A percentile compares a stretch with the other conserved stretches of the same genome.
Evolutionary conservation across 1,139 yeast species (phyloP).

Genomic region (Candida sp.): DNA sequence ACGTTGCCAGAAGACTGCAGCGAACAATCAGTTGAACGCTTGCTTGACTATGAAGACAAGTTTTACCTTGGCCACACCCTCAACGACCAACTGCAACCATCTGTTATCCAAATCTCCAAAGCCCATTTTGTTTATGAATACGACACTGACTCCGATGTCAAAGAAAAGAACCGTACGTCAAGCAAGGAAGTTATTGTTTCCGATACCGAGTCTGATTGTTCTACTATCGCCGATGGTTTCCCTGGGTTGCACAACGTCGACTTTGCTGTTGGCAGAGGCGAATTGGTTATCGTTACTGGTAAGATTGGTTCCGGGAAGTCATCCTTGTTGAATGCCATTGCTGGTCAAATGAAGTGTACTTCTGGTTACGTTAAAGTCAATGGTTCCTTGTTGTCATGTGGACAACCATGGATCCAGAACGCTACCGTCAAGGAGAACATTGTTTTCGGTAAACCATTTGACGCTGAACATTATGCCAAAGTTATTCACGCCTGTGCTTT

Average conservation of each 20-base stretch:
- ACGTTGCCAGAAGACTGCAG: conserved; percentile 38
- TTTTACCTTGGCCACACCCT: conserved; percentile 20
- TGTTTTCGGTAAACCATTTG: conserved; percentile 38
- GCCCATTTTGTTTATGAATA: conserved; percentile 37
- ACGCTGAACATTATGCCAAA: conserved; percentile 28
- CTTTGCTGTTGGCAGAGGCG: conserved; percentile 29
- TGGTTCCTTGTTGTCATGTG: conserved; percentile 35
- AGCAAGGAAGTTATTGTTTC: conserved; percentile 1
- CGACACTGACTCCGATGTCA: conserved; percentile 18
- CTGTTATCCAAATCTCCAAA: conserved; percentile 26
- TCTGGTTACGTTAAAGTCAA: conserved; percentile 29
- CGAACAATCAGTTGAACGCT: conserved; percentile 23
- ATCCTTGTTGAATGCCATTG: conserved; percentile 39
- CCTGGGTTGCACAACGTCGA: conserved; percentile 36
- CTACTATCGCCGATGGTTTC: conserved; percentile 18
- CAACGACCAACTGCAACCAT: conserved; percentile 12
- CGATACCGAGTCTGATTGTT: conserved; percentile 4
- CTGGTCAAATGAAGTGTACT: conserved; percentile 39
- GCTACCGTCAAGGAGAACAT: conserved; percentile 49
- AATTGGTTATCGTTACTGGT: conserved; percentile 45
- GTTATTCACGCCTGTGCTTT: conserved; percentile 44
- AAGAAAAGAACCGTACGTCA: conserved; percentile 8
- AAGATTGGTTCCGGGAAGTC: conserved; percentile 46
- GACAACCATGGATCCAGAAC: conserved; percentile 50
- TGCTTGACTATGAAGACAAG: conserved; percentile 18